A percentile compares a stretch with the other conserved stretches of the same genome.
Evolutionary conservation across 805 yeast species (phyloP).

Genomic region (Yamadazyma nakazawae): DNA sequence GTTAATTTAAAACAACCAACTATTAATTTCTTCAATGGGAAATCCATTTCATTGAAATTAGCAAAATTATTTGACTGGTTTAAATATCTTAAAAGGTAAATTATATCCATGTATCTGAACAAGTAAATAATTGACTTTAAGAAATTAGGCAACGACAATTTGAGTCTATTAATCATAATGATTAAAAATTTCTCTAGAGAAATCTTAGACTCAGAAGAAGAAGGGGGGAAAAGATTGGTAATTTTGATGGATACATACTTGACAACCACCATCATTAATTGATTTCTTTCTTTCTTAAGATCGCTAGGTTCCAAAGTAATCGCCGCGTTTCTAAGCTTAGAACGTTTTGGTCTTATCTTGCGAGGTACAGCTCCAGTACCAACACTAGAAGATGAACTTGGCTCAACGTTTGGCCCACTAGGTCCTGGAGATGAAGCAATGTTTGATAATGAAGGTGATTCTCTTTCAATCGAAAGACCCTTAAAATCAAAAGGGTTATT

Average conservation of each 20-base stretch:
- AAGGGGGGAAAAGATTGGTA: slow-evolving; percentile 43
- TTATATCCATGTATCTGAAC: slow-evolving; percentile 46
- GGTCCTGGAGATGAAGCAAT: not conserved
- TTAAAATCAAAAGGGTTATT: not conserved
- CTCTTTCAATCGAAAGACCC: not conserved
- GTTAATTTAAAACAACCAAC: slow-evolving; percentile 41
- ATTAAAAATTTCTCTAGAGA: slow-evolving; percentile 40
- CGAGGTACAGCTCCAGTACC: not conserved
- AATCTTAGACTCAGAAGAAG: slow-evolving; percentile 25
- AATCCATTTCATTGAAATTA: slow-evolving; percentile 43
- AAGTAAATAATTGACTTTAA: slow-evolving; percentile 41
- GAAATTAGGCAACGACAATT: slow-evolving; percentile 32
- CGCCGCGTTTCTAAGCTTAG: not conserved
- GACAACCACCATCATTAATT: slow-evolving; percentile 41
- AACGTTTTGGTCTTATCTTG: slow-evolving; percentile 5
- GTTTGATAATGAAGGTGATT: not conserved
- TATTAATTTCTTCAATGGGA: slow-evolving; percentile 37
- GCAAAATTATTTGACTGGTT: slow-evolving; percentile 45
- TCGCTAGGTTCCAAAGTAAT: slow-evolving; percentile 16
- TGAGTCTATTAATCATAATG: slow-evolving; percentile 35
- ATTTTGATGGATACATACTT: slow-evolving; percentile 43
- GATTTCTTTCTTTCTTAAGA: slow-evolving; percentile 30
- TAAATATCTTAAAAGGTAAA: slow-evolving; percentile 42
- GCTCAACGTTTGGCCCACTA: not conserved
- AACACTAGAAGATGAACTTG: not conserved